These are phyloP conservation scores for Microsporum audouinii DNA, from an alignment of 2,329 filamentous ascomycete genomes.

Conservation along the genomic window DNA sequence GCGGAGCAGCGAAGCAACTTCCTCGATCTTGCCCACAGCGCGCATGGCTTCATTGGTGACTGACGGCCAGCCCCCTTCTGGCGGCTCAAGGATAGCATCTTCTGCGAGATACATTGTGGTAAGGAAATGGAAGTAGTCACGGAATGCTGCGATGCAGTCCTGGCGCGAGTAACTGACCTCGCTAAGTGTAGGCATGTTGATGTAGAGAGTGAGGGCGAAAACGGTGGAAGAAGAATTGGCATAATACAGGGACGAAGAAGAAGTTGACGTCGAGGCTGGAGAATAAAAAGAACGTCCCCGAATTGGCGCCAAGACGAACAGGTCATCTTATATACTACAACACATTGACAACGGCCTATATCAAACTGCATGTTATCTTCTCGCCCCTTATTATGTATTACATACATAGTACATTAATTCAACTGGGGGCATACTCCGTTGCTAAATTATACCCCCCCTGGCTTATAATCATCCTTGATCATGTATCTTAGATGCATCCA, in stretches of 20 bases:
- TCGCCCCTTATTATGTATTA: too few species aligned
- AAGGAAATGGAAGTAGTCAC: conserved; percentile 24
- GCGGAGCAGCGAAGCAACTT: conserved; percentile 22
- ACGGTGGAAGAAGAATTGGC: not conserved
- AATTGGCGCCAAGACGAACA: not conserved
- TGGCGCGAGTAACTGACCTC: conserved; percentile 14
- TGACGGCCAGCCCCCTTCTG: conserved; percentile 25
- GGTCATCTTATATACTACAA: not conserved
- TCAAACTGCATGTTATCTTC: too few species aligned
- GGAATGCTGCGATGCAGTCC: conserved; percentile 19
- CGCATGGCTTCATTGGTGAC: conserved; percentile 14
- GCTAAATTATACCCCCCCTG: too few species aligned
- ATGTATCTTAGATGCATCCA: too few species aligned
- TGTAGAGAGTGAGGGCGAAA: not conserved
- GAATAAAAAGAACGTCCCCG: not conserved
- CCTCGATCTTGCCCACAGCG: conserved; percentile 19
- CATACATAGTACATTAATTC: too few species aligned
- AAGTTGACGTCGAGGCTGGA: not conserved
- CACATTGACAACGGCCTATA: too few species aligned
- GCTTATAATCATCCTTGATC: too few species aligned
- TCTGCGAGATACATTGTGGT: conserved; percentile 23
- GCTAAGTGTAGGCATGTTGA: not conserved
- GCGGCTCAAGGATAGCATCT: conserved; percentile 20
- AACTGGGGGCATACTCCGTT: too few species aligned
- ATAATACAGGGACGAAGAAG: too few species aligned